Conservation (phyloP, 2,329 filamentous ascomycete species). For the Ascochyta pisi region DNA sequence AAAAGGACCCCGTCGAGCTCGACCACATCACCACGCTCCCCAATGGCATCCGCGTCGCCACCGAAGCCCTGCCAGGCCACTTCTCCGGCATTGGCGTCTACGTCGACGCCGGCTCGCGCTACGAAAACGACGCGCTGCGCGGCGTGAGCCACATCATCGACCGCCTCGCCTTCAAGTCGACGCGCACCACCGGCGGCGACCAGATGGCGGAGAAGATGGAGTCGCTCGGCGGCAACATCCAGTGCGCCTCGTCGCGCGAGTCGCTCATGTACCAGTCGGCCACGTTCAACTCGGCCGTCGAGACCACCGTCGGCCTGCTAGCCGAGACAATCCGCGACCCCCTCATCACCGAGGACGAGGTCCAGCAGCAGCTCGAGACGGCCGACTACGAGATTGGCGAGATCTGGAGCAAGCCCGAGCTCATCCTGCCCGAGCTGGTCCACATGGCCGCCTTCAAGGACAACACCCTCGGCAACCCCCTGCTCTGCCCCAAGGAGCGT, state of each 20-base stretch:
- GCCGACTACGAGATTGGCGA: slow-evolving; percentile 95
- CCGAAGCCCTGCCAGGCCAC: slow-evolving; percentile 90
- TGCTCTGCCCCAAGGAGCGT: slow-evolving; percentile 88
- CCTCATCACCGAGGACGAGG: slow-evolving; percentile 82
- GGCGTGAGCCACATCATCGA: slow-evolving; percentile 98
- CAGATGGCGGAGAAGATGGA: slow-evolving; percentile 89
- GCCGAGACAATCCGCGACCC: slow-evolving; percentile 94
- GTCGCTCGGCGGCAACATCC: slow-evolving; percentile 90
- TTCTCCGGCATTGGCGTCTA: slow-evolving; percentile 97
- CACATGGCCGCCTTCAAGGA: slow-evolving; percentile 96
- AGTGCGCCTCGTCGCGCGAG: slow-evolving; percentile 94
- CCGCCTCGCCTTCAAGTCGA: slow-evolving; percentile 91
- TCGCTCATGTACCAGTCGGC: slow-evolving; percentile 99
- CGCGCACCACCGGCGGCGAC: slow-evolving; percentile 73
- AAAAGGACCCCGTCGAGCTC: slow-evolving; percentile 81
- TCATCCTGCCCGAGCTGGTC: slow-evolving; percentile 92
- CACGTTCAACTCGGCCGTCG: slow-evolving; percentile 93
- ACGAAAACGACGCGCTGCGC: slow-evolving; percentile 83
- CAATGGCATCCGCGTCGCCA: slow-evolving; percentile 93
- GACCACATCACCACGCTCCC: slow-evolving; percentile 86
- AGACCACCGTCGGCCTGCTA: slow-evolving; percentile 79
- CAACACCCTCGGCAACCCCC: slow-evolving; percentile 92
- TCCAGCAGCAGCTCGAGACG: slow-evolving; percentile 84
- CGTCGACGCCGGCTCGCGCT: slow-evolving; percentile 92
- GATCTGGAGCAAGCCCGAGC: slow-evolving; percentile 96